Percentiles rank a stretch among this genome's conserved stretches.
Evolutionary conservation across 139 green algal genomes (phyloP).

Genomic region (Chlorella sorokiniana): DNA sequence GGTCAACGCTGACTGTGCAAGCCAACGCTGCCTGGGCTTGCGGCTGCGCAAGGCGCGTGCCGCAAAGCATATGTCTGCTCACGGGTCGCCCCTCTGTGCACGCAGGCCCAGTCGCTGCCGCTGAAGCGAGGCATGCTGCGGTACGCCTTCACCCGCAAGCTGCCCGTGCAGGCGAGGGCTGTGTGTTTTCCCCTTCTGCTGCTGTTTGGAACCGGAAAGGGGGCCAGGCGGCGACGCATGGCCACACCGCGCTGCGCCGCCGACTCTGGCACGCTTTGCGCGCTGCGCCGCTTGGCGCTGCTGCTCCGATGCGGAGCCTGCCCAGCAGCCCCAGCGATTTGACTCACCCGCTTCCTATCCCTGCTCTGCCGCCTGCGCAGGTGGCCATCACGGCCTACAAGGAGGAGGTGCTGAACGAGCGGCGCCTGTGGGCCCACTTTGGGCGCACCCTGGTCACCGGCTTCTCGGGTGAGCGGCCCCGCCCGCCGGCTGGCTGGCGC

Average conservation of each 20-base stretch:
- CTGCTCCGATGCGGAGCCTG: too few species aligned
- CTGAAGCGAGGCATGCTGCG: conserved; percentile 92
- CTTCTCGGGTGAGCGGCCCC: conserved; percentile 25
- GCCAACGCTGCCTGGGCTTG: not conserved
- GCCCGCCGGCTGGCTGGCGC: too few species aligned
- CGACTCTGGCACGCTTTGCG: too few species aligned
- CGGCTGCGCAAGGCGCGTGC: not conserved
- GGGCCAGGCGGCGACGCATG: too few species aligned
- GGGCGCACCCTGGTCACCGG: conserved; percentile 39
- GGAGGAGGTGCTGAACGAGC: conserved; percentile 60
- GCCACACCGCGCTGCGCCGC: too few species aligned
- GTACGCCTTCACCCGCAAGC: conserved; percentile 77
- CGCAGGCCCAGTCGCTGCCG: conserved; percentile 60
- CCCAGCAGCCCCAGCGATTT: not conserved
- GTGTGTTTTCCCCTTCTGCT: not conserved
- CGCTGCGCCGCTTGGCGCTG: too few species aligned
- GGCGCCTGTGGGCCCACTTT: conserved; percentile 25
- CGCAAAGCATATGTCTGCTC: not conserved
- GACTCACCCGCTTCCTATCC: not conserved
- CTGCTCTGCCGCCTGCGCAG: not conserved
- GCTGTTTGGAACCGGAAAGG: too few species aligned
- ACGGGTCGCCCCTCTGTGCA: not conserved
- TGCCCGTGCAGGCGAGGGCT: conserved; percentile 69
- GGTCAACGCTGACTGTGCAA: too few species aligned
- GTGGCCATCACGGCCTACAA: conserved; percentile 63